Evolutionary conservation across 768 basidiomycete species (phyloP).

Genomic region (Termitomyces sp.): DNA sequence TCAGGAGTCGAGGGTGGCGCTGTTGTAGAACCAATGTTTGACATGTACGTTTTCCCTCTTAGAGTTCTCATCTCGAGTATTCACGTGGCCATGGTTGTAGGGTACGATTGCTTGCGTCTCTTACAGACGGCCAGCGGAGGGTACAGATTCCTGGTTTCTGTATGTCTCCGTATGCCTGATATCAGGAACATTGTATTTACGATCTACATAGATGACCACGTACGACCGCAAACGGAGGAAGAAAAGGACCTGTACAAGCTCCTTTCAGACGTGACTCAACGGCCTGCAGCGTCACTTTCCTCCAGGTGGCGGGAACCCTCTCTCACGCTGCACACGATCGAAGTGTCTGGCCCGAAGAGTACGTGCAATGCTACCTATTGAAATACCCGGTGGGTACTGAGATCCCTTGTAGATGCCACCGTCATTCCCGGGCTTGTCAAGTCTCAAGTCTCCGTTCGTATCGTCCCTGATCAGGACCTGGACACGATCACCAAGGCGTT

Average conservation of each 20-base stretch:
- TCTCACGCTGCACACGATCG: constrained; percentile 83
- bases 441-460: constrained; percentile 86
- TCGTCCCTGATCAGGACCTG: constrained; percentile 91
- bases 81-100: constrained; percentile 33
- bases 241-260: constrained; percentile 70
- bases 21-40: constrained; percentile 85
- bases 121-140: constrained; percentile 55
- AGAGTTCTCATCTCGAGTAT: neutral
- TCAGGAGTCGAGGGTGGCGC: constrained; percentile 94
- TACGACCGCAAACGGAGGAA: constrained; percentile 63
- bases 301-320: constrained; percentile 90
- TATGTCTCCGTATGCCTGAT: constrained; percentile 38
- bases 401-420: constrained; percentile 59
- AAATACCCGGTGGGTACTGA: neutral
- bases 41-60: constrained; percentile 58
- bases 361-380: constrained; percentile 22
- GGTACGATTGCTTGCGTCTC: constrained; percentile 73
- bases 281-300: constrained; percentile 64
- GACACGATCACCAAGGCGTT: constrained; percentile 64
- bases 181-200: neutral
- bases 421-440: constrained; percentile 85
- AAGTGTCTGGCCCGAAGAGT: constrained; percentile 83
- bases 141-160: constrained; percentile 84
- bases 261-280: constrained; percentile 66
- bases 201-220: constrained; percentile 60